Percentiles rank a stretch among this genome's conserved stretches.
These are phyloP conservation scores for Podospora bellae-mahoneyi DNA, from an alignment of 495 filamentous ascomycete species.

Conservation along the genomic window DNA sequence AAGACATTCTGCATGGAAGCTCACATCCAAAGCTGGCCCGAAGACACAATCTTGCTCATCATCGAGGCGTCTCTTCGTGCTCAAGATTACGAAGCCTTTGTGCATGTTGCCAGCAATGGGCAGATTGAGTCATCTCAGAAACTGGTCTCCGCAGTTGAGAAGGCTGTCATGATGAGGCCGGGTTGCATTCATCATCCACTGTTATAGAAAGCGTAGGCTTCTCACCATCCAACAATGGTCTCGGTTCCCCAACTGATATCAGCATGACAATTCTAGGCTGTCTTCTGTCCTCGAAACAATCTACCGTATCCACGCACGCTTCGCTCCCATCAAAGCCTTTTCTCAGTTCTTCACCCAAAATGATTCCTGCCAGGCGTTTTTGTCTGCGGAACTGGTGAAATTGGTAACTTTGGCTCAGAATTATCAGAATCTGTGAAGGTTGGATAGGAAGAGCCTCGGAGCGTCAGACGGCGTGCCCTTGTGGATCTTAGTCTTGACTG, in stretches of 20 bases:
- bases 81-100: not conserved
- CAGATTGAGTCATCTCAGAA: not conserved
- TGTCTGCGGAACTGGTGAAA: not conserved
- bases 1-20: not conserved
- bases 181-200: not conserved
- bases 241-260: not conserved
- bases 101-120: not conserved
- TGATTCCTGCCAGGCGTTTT: not conserved
- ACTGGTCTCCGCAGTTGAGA: not conserved
- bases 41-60: not conserved
- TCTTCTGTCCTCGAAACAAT: not conserved
- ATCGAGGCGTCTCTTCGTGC: not conserved
- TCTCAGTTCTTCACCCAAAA: not conserved
- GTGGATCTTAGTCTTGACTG: not conserved
- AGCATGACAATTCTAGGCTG: not conserved
- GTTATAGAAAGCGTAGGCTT: not conserved
- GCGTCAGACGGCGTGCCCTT: not conserved
- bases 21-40: not conserved
- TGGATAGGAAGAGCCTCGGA: not conserved
- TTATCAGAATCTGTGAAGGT: not conserved
- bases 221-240: not conserved
- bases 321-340: not conserved
- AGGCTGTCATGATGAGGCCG: not conserved
- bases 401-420: not conserved
- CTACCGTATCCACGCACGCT: not conserved